Base-by-base conservation (phyloP, 371 early-diverging fungal genomes). In the Chytridiales sp. region DNA sequence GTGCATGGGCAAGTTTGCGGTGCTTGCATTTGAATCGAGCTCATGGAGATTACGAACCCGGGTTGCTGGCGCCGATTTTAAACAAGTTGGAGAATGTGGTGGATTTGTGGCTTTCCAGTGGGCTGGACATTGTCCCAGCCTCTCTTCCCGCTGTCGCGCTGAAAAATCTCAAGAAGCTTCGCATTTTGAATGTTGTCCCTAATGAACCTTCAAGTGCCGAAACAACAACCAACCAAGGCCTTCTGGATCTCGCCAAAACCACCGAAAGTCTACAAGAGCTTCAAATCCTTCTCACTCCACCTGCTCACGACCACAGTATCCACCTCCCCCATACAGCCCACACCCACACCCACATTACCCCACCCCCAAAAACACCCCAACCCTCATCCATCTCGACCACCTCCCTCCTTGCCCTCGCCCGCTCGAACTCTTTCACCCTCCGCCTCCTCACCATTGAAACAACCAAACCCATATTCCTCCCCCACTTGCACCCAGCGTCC, bases 1-100 rank as follows among this genome's bases (percentile, higher is more conserved):
- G 8, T 48, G 4, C 48, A 21, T 44, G 8, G 30, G 30, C 4
- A 29, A 15, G 9, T 19, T 48, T 9, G 15, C 27, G n/a, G 11
- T 48, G 30, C 9, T 29, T 48, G 9, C 31, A 15, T 13, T 15
- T 48, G 4, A 48, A 31, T 19, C 21, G 48, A 19, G 31, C 48
- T 19, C 48, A 48, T 19, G 48, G 48, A 4, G 48, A 31, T 29
- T 48, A 29, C 27, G 48, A 48, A 26, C 19, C 21, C 6, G 30
- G 30, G 4, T 26, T 48, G 6, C 17, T 48, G 4, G 9, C 48
- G 13, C 48, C 48, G 4, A 31, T 48, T 4, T 29, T 48, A 6
- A 29, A 26, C 8, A 6, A 9, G 4, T 8, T 29, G 9, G 30
- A 48, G 15, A 26, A 19, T 6, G 30, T 48, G 9, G 30, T 29